Percentiles rank a stretch among this genome's conserved stretches.
phyloP scores from a whole-genome alignment of 805 yeast species.

The Kuraishia cidri region DNA sequence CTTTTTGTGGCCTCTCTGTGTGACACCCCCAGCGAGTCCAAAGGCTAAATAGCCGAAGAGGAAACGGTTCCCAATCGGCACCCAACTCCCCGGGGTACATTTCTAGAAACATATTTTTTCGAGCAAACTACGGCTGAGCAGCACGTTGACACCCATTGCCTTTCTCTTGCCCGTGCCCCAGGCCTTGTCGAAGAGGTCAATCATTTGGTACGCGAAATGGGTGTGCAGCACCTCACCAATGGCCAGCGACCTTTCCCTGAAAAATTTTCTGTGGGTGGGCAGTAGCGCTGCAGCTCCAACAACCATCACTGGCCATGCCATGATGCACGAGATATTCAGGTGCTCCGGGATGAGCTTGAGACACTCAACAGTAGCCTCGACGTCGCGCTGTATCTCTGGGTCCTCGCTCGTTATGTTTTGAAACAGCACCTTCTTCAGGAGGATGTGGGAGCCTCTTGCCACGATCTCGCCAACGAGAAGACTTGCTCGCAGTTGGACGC shows the following conservation, averaged over 20 bases:
- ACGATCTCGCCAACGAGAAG: not conserved
- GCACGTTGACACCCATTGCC: conserved; percentile 1
- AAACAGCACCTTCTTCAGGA: conserved; percentile 1
- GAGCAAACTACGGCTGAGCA: not conserved
- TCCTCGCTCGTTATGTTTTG: not conserved
- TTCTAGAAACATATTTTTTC: conserved; percentile 1
- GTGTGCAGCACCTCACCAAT: conserved; percentile 2
- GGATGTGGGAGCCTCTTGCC: conserved; percentile 2
- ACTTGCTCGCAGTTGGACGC: not conserved
- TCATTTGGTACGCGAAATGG: conserved; percentile 1
- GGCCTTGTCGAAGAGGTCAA: conserved; percentile 2
- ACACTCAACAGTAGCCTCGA: not conserved
- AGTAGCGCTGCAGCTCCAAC: conserved; percentile 1
- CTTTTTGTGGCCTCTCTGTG: too few relatives aligned
- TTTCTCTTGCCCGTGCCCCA: not conserved
- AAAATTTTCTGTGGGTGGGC: not conserved
- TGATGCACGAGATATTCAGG: conserved; percentile 1
- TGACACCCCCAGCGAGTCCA: too few relatives aligned
- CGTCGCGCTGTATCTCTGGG: conserved; percentile 1
- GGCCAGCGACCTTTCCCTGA: not conserved
- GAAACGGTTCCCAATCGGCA: not conserved
- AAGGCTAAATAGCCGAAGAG: too few relatives aligned
- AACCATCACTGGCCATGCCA: conserved; percentile 2
- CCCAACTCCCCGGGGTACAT: too few relatives aligned
- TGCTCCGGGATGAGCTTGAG: not conserved